Percentiles rank a stretch among this genome's conserved stretches.
These are phyloP conservation scores for Penicillium janthinellum DNA, from an alignment of 2,329 filamentous ascomycete species.

Conservation along the genomic window DNA sequence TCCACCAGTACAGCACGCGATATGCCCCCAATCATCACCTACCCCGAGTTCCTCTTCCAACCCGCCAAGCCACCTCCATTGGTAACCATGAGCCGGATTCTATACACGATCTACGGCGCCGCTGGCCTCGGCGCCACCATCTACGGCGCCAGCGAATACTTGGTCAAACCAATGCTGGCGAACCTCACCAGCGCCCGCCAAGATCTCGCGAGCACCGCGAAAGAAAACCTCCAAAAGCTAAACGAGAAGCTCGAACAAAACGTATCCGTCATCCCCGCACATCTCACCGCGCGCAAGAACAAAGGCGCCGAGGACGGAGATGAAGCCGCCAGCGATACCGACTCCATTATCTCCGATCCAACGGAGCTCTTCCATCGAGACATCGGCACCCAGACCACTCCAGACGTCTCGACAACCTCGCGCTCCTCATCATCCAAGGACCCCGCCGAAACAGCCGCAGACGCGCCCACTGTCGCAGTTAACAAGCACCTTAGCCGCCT, in stretches of 20 bases:
- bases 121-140: slow-evolving; percentile 57
- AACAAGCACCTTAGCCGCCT: slow-evolving; percentile 49
- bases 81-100: slow-evolving; percentile 58
- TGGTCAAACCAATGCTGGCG: slow-evolving; percentile 61
- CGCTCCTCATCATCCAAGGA: slow-evolving; percentile 27
- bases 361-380: slow-evolving; percentile 67
- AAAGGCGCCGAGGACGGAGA: slow-evolving; percentile 27
- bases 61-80: slow-evolving; percentile 62
- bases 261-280: slow-evolving; percentile 55
- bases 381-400: slow-evolving; percentile 63
- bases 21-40: slow-evolving; percentile 65
- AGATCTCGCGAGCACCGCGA: slow-evolving; percentile 57
- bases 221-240: slow-evolving; percentile 55
- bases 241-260: slow-evolving; percentile 57
- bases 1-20: slow-evolving; percentile 39
- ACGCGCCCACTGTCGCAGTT: slow-evolving; percentile 30
- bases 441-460: slow-evolving; percentile 12
- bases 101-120: slow-evolving; percentile 60
- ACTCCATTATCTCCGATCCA: slow-evolving; percentile 58
- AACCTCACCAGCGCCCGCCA: slow-evolving; percentile 58
- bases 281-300: slow-evolving; percentile 31
- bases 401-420: slow-evolving; percentile 30
- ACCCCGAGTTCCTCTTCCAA: slow-evolving; percentile 65
- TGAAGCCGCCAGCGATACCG: slow-evolving; percentile 47
- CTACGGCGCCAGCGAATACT: slow-evolving; percentile 61